Conservation (phyloP, 345 rosid species). For the Eucalyptus leucophloia region DNA sequence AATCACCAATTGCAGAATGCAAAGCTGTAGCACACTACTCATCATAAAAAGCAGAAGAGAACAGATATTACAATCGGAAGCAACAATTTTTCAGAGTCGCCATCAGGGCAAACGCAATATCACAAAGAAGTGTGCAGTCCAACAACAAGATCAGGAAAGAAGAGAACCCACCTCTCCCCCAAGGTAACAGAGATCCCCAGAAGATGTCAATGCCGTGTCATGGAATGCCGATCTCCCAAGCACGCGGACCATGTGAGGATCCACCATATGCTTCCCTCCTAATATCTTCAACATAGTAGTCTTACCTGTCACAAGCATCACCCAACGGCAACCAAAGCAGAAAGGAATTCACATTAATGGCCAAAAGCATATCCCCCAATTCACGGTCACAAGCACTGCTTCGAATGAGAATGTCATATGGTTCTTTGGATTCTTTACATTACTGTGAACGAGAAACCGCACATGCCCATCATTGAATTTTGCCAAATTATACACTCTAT, state of each 20-base stretch:
- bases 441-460: background rate
- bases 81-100: background rate
- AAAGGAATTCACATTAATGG: background rate
- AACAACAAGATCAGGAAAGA: background rate
- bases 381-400: background rate
- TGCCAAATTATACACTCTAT: background rate
- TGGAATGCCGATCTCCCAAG: conserved; percentile 88
- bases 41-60: background rate
- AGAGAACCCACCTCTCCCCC: conserved; percentile 75
- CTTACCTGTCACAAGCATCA: conserved; percentile 33
- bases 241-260: conserved; percentile 84
- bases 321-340: background rate
- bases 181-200: conserved; percentile 90
- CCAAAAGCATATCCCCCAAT: background rate
- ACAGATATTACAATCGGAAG: background rate
- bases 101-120: background rate
- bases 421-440: background rate
- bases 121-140: background rate
- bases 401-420: background rate
- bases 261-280: conserved; percentile 98
- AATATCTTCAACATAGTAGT: conserved; percentile 85
- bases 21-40: background rate
- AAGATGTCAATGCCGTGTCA: conserved; percentile 70
- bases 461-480: background rate
- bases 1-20: background rate